Evolutionary conservation across 2,329 filamentous ascomycete species (phyloP).

Genomic region (Xylariaceae sp.): DNA sequence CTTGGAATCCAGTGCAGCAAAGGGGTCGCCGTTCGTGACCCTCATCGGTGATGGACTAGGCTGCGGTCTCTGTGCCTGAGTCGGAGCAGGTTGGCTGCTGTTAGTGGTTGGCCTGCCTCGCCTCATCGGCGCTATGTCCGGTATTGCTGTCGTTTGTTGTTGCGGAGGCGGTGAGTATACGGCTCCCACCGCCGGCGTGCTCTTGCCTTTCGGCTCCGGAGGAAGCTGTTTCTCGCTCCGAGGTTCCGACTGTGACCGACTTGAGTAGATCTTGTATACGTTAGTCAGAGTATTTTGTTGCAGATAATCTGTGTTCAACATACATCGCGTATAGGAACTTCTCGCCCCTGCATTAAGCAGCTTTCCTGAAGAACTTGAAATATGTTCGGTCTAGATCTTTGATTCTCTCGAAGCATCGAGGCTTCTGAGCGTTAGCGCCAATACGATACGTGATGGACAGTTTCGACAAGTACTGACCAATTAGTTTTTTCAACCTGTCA

Average conservation of each 20-base stretch:
- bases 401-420: slow-evolving; percentile 84
- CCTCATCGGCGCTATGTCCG: slow-evolving; percentile 90
- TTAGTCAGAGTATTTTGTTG: slow-evolving; percentile 9
- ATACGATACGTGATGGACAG: slow-evolving; percentile 2
- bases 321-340: slow-evolving; percentile 85
- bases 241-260: slow-evolving; percentile 55
- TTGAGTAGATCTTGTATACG: slow-evolving; percentile 59
- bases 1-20: slow-evolving; percentile 76
- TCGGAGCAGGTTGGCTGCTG: slow-evolving; percentile 27
- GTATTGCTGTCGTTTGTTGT: slow-evolving; percentile 60
- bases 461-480: slow-evolving; percentile 52
- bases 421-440: slow-evolving; percentile 40
- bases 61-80: slow-evolving; percentile 35
- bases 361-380: slow-evolving; percentile 86
- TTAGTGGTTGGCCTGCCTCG: slow-evolving; percentile 64
- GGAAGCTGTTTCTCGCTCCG: slow-evolving; percentile 43
- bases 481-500: slow-evolving; percentile 79
- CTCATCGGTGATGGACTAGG: slow-evolving; percentile 63
- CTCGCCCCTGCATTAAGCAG: slow-evolving; percentile 80
- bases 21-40: slow-evolving; percentile 70
- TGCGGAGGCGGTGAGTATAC: slow-evolving; percentile 70
- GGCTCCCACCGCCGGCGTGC: slow-evolving; percentile 64
- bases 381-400: slow-evolving; percentile 74
- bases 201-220: slow-evolving; percentile 41
- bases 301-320: slow-evolving; percentile 26